phyloP scores from a whole-genome alignment of 768 basidiomycete genomes.

The Neoboletus subvelutipes region DNA sequence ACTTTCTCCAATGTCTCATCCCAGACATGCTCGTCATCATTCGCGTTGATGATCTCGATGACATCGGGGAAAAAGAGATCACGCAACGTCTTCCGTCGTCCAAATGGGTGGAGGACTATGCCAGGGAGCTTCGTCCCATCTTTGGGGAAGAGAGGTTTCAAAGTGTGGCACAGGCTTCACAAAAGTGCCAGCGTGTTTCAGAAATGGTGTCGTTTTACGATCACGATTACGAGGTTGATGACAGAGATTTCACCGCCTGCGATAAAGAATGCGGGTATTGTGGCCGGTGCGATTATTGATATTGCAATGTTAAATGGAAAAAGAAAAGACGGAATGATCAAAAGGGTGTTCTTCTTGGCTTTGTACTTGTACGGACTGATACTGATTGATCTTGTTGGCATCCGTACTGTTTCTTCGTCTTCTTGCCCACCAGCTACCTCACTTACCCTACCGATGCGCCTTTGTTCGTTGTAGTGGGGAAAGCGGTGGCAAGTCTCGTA shows the following conservation, averaged over 20 bases:
- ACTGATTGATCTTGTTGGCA: neutral
- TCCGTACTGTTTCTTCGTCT: neutral
- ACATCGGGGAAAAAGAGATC: neutral
- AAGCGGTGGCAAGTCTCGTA: neutral
- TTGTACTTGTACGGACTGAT: neutral
- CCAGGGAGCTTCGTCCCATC: neutral
- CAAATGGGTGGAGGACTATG: constrained; percentile 3
- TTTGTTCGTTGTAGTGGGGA: neutral
- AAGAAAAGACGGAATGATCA: too few relatives aligned
- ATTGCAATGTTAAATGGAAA: neutral
- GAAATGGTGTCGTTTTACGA: neutral
- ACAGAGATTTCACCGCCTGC: constrained; percentile 8
- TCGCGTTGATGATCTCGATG: constrained; percentile 1
- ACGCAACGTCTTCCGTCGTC: constrained; percentile 6
- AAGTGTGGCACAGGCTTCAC: neutral
- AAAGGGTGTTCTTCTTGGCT: neutral
- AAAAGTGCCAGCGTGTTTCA: neutral
- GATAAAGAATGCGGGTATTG: constrained; percentile 10
- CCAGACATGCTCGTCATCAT: constrained; percentile 9
- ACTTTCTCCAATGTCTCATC: constrained; percentile 5
- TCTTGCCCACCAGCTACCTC: neutral
- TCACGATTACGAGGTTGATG: neutral
- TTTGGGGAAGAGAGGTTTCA: constrained; percentile 2
- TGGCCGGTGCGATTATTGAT: neutral
- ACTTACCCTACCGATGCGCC: neutral